phyloP scores from a whole-genome alignment of 352 stramenopile genomes.

The Pythium rhizo-oryzae region DNA sequence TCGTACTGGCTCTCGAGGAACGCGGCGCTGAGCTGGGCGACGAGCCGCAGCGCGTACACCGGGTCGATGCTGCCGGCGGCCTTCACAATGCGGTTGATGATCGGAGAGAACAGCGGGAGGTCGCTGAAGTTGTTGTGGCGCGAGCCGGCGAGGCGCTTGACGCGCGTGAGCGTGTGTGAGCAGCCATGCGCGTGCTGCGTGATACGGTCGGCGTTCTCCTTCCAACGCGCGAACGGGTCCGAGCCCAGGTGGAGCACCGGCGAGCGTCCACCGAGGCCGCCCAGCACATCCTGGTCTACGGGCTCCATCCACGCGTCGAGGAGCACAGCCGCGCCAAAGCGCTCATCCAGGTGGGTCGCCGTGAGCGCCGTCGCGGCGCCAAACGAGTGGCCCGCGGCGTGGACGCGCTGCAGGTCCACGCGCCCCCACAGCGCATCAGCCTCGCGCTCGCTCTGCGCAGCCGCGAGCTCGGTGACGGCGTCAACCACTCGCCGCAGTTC shows the following conservation, averaged over 20 bases:
- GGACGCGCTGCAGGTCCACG: conserved; percentile 41
- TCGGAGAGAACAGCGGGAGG: conserved; percentile 62
- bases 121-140: conserved; percentile 82
- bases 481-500: conserved; percentile 56
- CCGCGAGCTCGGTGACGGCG: conserved; percentile 26
- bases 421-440: conserved; percentile 5
- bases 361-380: conserved; percentile 60
- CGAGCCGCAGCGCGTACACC: conserved; percentile 42
- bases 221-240: conserved; percentile 63
- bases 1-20: conserved; percentile 50
- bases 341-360: conserved; percentile 48
- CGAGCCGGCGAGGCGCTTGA: conserved; percentile 45
- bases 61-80: conserved; percentile 50
- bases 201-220: conserved; percentile 49
- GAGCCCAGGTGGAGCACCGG: conserved; percentile 66
- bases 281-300: conserved; percentile 40
- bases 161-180: conserved; percentile 37
- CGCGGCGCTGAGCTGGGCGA: conserved; percentile 47
- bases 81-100: conserved; percentile 55
- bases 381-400: conserved; percentile 63
- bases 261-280: conserved; percentile 39
- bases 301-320: conserved; percentile 76
- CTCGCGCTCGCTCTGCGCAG: too few species aligned
- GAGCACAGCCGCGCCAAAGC: conserved; percentile 51
- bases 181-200: conserved; percentile 41